Conservation (phyloP, 129 eudicot genomes). For the Flaveria brownii region DNA sequence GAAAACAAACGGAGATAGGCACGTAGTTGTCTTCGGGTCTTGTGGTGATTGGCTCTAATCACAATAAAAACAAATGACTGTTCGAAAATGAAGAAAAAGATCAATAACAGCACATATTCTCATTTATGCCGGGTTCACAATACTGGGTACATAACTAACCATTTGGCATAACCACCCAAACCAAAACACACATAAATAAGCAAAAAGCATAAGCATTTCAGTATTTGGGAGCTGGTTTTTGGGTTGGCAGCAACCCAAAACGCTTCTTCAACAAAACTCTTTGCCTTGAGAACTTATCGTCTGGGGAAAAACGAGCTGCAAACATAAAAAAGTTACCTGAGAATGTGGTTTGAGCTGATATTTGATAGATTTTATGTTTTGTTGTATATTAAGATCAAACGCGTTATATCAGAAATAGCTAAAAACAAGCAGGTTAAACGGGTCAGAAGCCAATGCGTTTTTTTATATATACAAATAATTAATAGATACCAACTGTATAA, state of each 20-base stretch:
- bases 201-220: background rate
- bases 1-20: no score
- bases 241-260: slow-evolving; percentile 87
- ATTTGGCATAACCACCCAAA: slow-evolving; percentile 12
- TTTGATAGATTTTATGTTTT: background rate
- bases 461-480: background rate
- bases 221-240: slow-evolving; percentile 48
- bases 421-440: background rate
- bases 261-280: slow-evolving; percentile 90
- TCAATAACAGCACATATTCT: slow-evolving; percentile 9
- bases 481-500: background rate
- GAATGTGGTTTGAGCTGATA: background rate
- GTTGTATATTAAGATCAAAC: background rate
- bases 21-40: no score
- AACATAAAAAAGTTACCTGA: background rate
- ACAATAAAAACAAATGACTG: background rate
- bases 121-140: slow-evolving; percentile 7
- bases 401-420: background rate
- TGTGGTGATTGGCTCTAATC: background rate
- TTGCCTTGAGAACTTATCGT: slow-evolving; percentile 88
- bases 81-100: background rate
- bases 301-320: slow-evolving; percentile 94
- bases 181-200: slow-evolving; percentile 1
- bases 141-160: background rate
- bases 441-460: background rate